Base-by-base conservation (phyloP, 192 early-diverging fungal species). In the Coemansia sp. region DNA sequence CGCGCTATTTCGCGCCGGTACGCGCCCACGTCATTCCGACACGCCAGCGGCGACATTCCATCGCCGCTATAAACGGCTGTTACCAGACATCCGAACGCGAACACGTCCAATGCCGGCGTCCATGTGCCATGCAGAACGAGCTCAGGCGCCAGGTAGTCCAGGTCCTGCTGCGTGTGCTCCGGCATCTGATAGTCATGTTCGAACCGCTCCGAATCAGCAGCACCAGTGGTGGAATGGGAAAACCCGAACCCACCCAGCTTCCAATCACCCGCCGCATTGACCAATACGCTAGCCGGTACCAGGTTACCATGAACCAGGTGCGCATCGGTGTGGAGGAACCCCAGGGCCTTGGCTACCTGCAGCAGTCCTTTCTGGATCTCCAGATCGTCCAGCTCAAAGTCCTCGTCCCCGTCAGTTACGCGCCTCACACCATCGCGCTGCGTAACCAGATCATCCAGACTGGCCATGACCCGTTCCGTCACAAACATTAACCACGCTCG, bases 261-360 rank as follows among this genome's bases (percentile, higher is more conserved):
- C 90, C 90, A 92, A 62, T 92, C 90, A 30, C 90, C 88, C 62
- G 86, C 87, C n/a, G 83, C 75, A 60, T 90, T 89, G 47, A 94
- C 81, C 81, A 88, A 87, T 11, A 94, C 81, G 36, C 89, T 83
- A 17, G 85, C 82, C 1, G 93, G 91, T 25, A 79, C 84, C 22
- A 94, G 55, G 59, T 89, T 88, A 6, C 85, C 84, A 59, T 94
- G 93, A 55, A 90, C 86, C 31, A 90, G 75, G 3, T 79, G 82
- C 44, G 87, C 91, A 63, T 91, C 88, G 31, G 68, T 54, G 45
- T 92, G 91, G 50, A 90, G 81, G 58, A 94, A 94, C 50, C 85
- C 79, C 8, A 94, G 74, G n/a, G 83, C 92, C 59, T 85, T 86
- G 41, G 84, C 76, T 10, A 92, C 71, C 65, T 91, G 89, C 13